Conservation (phyloP, 2,329 filamentous ascomycete genomes). For the Neonectria hederae region DNA sequence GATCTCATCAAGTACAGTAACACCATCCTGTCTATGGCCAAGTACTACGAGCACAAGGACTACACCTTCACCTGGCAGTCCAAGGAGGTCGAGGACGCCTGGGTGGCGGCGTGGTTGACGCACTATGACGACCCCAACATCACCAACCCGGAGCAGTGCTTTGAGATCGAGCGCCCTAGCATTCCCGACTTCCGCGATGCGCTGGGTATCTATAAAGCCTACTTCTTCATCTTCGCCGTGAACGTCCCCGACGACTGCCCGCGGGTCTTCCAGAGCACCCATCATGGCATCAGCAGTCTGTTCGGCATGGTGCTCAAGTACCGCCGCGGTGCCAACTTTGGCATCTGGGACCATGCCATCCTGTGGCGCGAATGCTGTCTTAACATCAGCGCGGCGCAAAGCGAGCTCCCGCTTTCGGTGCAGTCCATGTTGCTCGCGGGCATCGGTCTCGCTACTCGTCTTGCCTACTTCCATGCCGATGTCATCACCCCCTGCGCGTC, state of each 20-base stretch:
- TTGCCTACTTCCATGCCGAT: conserved; percentile 35
- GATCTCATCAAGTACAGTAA: conserved; percentile 34
- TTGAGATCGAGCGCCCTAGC: conserved; percentile 31
- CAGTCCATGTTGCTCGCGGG: conserved; percentile 32
- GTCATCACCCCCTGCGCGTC: conserved; percentile 35
- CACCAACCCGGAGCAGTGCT: conserved; percentile 22
- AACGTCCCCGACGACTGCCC: conserved; percentile 29
- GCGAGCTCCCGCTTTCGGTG: conserved; percentile 27
- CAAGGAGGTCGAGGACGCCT: conserved; percentile 20
- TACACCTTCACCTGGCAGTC: conserved; percentile 31
- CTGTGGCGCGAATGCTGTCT: conserved; percentile 34
- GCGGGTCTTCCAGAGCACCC: conserved; percentile 33
- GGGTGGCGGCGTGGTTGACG: conserved; percentile 28
- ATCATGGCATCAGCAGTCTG: conserved; percentile 34
- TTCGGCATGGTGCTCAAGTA: conserved; percentile 31
- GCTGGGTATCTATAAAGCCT: conserved; percentile 27
- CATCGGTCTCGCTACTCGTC: conserved; percentile 30
- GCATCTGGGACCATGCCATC: conserved; percentile 36
- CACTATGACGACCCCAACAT: conserved; percentile 30
- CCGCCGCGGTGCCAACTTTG: conserved; percentile 30
- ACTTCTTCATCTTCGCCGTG: conserved; percentile 32
- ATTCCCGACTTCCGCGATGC: conserved; percentile 27
- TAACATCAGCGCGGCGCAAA: conserved; percentile 33
- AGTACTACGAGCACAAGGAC: conserved; percentile 34
- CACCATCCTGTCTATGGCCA: conserved; percentile 28